These are phyloP conservation scores for Penicillium coprophilum DNA, from an alignment of 495 filamentous ascomycete genomes.

Conservation along the genomic window DNA sequence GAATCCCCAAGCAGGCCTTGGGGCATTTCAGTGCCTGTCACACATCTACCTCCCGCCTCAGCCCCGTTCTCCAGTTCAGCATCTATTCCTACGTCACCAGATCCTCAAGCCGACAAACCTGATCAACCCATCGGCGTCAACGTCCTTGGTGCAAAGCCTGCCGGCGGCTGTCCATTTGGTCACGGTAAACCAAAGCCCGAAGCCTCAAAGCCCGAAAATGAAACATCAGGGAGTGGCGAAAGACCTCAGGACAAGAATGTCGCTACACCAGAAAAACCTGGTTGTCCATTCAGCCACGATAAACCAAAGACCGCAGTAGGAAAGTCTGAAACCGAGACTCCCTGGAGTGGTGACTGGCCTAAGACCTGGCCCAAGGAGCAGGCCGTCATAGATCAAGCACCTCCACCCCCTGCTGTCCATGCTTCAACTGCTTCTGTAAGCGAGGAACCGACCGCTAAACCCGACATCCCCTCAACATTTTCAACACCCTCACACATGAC, in stretches of 20 bases:
- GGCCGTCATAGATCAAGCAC: neutral
- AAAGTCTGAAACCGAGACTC: constrained; percentile 8
- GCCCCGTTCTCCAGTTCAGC: constrained; percentile 25
- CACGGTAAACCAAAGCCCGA: constrained; percentile 36
- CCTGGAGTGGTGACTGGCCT: neutral
- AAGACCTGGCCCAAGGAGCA: neutral
- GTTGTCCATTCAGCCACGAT: constrained; percentile 10
- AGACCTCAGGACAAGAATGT: constrained; percentile 15
- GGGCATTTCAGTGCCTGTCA: constrained; percentile 76
- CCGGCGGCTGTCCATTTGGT: constrained; percentile 52
- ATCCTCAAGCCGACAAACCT: constrained; percentile 19
- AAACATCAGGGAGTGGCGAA: constrained; percentile 8
- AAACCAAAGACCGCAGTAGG: constrained; percentile 16
- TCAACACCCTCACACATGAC: constrained; percentile 58
- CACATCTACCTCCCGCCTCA: constrained; percentile 36
- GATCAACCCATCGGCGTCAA: constrained; percentile 13
- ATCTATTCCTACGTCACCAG: constrained; percentile 23
- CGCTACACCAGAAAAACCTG: constrained; percentile 5
- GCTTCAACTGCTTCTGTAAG: constrained; percentile 3
- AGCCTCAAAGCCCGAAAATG: constrained; percentile 1
- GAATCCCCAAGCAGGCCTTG: constrained; percentile 89
- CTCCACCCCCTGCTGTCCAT: neutral
- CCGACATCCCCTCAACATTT: constrained; percentile 8
- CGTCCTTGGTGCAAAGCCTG: constrained; percentile 19
- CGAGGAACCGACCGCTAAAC: constrained; percentile 15